Evolutionary conservation across 352 stramenopile species (phyloP).

Genomic region (Globisporangium orthogonon): DNA sequence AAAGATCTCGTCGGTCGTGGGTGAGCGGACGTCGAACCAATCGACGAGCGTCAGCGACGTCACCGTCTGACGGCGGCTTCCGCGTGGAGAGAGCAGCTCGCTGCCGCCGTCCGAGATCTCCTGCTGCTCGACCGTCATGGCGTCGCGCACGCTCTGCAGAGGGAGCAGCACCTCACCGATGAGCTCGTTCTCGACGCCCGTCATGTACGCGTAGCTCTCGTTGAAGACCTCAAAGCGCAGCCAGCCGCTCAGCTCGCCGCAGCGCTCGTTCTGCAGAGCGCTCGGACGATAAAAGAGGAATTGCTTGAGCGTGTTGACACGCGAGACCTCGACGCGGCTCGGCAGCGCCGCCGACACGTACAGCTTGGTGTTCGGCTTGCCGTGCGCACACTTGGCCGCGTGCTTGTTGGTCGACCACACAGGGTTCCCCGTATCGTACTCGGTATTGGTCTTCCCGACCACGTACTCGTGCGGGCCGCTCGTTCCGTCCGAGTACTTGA

Average conservation of each 20-base stretch:
- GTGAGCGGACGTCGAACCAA: conserved; percentile 72
- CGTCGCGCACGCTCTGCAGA: conserved; percentile 55
- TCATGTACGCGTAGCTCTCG: conserved; percentile 75
- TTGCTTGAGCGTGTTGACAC: conserved; percentile 66
- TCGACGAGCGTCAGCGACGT: conserved; percentile 65
- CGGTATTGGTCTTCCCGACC: conserved; percentile 81
- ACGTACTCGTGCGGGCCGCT: conserved; percentile 43
- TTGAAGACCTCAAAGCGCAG: conserved; percentile 71
- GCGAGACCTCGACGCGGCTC: conserved; percentile 54
- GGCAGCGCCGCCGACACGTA: conserved; percentile 44
- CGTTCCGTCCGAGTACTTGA: conserved; percentile 57
- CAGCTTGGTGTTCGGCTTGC: conserved; percentile 55
- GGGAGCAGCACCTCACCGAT: conserved; percentile 71
- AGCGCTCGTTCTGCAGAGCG: conserved; percentile 12
- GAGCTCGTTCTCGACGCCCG: conserved; percentile 62
- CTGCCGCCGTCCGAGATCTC: conserved; percentile 29
- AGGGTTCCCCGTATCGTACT: conserved; percentile 65
- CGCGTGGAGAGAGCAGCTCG: not conserved
- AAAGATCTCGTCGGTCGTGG: conserved; percentile 45
- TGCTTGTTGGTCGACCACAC: conserved; percentile 74
- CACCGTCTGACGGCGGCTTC: conserved; percentile 29
- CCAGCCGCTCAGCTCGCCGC: conserved; percentile 46
- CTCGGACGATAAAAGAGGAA: conserved; percentile 70
- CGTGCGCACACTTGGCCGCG: conserved; percentile 51
- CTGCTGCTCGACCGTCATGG: conserved; percentile 58